Percentiles rank a stretch among this genome's conserved stretches.
Evolutionary conservation across 192 early-diverging fungal genomes (phyloP).

Genomic region (Backusella circina): DNA sequence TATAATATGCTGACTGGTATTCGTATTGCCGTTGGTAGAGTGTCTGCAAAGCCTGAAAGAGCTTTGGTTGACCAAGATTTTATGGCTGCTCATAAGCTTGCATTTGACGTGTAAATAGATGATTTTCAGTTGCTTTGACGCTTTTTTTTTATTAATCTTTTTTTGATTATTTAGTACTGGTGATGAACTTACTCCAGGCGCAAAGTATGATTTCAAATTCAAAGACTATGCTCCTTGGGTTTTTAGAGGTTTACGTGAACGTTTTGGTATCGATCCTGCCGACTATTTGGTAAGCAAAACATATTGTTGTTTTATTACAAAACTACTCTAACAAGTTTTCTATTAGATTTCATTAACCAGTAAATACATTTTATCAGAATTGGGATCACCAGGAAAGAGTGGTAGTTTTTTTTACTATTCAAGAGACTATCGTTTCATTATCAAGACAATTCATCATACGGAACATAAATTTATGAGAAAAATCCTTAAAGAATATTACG

Average conservation of each 20-base stretch:
- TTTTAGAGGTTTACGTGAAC: constrained; percentile 85
- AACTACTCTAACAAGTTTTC: background rate
- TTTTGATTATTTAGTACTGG: constrained; percentile 54
- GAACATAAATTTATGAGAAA: constrained; percentile 93
- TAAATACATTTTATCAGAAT: constrained; percentile 96
- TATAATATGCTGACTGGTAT: constrained; percentile 98
- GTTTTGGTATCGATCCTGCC: constrained; percentile 84
- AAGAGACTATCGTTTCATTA: constrained; percentile 96
- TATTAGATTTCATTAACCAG: constrained; percentile 82
- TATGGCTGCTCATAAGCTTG: constrained; percentile 84
- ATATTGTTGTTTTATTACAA: background rate
- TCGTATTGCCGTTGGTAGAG: constrained; percentile 82
- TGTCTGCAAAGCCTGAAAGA: constrained; percentile 77
- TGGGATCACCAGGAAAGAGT: constrained; percentile 92
- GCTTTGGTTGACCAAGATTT: constrained; percentile 76
- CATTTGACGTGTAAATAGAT: constrained; percentile 82
- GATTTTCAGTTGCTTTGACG: background rate
- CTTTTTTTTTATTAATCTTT: background rate
- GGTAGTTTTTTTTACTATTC: constrained; percentile 98
- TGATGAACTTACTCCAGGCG: constrained; percentile 90
- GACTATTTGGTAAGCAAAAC: constrained; percentile 77
- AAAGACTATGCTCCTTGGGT: constrained; percentile 99
- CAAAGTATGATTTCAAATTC: constrained; percentile 98
- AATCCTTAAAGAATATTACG: constrained; percentile 86
- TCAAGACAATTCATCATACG: constrained; percentile 94